Conservation (phyloP, 2,329 filamentous ascomycete species). For the Hypoxylon sp. region DNA sequence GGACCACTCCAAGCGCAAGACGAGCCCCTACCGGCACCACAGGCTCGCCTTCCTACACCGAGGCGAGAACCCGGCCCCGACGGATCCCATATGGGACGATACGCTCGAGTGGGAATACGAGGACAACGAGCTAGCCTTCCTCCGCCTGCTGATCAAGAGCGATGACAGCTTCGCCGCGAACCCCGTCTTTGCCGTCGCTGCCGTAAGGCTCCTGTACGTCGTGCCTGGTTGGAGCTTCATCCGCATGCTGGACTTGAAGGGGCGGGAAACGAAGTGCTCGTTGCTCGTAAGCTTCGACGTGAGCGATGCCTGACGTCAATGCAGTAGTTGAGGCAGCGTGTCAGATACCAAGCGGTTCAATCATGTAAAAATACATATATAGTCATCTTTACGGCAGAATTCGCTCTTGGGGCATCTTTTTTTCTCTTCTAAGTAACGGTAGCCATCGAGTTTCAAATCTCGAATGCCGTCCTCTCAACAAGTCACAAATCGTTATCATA, state of each 20-base stretch:
- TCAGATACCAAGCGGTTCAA: too few relatives aligned
- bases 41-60: slow-evolving; percentile 64
- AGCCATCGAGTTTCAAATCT: too few relatives aligned
- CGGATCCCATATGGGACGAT: slow-evolving; percentile 72
- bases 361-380: too few relatives aligned
- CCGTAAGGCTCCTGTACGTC: slow-evolving; percentile 66
- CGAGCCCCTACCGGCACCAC: slow-evolving; percentile 66
- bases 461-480: too few relatives aligned
- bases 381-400: too few relatives aligned
- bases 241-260: slow-evolving; percentile 69
- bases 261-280: slow-evolving; percentile 68
- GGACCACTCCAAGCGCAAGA: slow-evolving; percentile 67
- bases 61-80: slow-evolving; percentile 64
- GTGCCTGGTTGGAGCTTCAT: slow-evolving; percentile 68
- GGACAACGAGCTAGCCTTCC: slow-evolving; percentile 70
- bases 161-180: slow-evolving; percentile 70
- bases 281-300: slow-evolving; percentile 69
- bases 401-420: too few relatives aligned
- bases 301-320: slow-evolving; percentile 48
- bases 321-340: too few relatives aligned
- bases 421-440: too few relatives aligned
- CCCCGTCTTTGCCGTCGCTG: slow-evolving; percentile 66
- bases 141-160: slow-evolving; percentile 72
- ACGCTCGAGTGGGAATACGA: slow-evolving; percentile 72
- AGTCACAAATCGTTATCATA: too few relatives aligned